Conservation (phyloP, 108 stramenopile species). For the Bacterosira constricta region DNA sequence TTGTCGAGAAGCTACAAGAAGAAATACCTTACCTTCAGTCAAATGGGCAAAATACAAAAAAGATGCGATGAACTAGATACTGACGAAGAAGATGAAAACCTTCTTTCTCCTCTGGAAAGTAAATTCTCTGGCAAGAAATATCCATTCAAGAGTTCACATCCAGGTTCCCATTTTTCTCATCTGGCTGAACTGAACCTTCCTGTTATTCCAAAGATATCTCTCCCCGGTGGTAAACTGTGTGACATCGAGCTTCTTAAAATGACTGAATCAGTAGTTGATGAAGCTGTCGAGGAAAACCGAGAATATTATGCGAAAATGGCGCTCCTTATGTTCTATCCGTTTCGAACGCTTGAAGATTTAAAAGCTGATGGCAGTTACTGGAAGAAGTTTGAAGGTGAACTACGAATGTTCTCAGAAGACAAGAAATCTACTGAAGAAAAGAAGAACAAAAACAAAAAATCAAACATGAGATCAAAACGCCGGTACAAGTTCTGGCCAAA, state of each 20-base stretch:
- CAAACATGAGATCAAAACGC: background rate
- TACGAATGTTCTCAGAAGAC: background rate
- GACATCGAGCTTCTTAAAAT: background rate
- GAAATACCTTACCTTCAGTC: conserved; percentile 2
- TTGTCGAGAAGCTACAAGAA: conserved; percentile 11
- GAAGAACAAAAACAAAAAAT: too few species aligned
- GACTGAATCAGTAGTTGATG: background rate
- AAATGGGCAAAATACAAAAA: background rate
- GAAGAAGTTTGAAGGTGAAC: conserved; percentile 14
- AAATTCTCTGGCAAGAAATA: conserved; percentile 6
- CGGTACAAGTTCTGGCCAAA: conserved; percentile 17
- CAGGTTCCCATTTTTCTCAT: background rate
- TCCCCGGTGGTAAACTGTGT: conserved; percentile 8
- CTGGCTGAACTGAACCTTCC: background rate
- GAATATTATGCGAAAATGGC: conserved; percentile 27
- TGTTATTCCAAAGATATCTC: background rate
- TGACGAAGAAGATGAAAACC: background rate
- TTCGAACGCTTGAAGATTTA: conserved; percentile 2
- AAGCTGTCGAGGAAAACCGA: background rate
- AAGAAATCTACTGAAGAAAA: too few species aligned
- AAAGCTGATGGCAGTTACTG: conserved; percentile 9
- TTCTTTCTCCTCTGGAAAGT: too few species aligned
- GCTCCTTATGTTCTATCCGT: conserved; percentile 31
- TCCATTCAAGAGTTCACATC: conserved; percentile 2
- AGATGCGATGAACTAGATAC: background rate